phyloP scores from a whole-genome alignment of 441 rosid genomes.

The Aquilaria agallochum region DNA sequence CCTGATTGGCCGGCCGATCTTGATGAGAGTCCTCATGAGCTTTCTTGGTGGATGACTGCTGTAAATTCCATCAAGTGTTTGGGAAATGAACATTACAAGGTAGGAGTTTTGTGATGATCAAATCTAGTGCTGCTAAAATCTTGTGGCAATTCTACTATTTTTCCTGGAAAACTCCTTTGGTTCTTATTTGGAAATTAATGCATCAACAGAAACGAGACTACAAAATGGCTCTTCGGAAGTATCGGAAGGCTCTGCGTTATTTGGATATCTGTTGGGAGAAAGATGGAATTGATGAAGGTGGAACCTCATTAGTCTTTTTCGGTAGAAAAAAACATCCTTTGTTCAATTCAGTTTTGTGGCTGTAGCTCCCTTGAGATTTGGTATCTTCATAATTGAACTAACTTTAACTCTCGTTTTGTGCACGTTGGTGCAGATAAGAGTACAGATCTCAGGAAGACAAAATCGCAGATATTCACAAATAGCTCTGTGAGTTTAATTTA shows the following conservation, averaged over 20 bases:
- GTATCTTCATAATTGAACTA: neutral
- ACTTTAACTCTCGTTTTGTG: neutral
- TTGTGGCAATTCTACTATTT: neutral
- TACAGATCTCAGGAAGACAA: slow-evolving; percentile 75
- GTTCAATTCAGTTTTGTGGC: slow-evolving; percentile 2
- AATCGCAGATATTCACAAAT: slow-evolving; percentile 90
- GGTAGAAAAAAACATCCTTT: no score
- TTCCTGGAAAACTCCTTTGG: neutral
- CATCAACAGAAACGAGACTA: slow-evolving; percentile 71
- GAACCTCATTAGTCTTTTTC: slow-evolving; percentile 1
- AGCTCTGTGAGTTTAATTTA: slow-evolving; percentile 63
- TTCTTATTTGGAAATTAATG: neutral
- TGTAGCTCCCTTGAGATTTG: neutral
- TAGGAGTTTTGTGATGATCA: slow-evolving; percentile 10
- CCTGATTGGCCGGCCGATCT: slow-evolving; percentile 97
- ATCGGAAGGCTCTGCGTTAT: slow-evolving; percentile 83
- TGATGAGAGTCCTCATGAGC: slow-evolving; percentile 50
- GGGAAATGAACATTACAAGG: slow-evolving; percentile 87
- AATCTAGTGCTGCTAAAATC: neutral
- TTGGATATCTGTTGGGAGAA: slow-evolving; percentile 98
- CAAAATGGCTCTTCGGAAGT: slow-evolving; percentile 92
- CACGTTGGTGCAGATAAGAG: slow-evolving; percentile 54
- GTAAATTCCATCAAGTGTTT: slow-evolving; percentile 67
- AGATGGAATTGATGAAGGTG: slow-evolving; percentile 94
- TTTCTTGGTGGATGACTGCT: slow-evolving; percentile 92